Percentiles rank a stretch among this genome's conserved stretches.
phyloP scores from a whole-genome alignment of 2,329 filamentous ascomycete species.

The Fusarium buharicum region DNA sequence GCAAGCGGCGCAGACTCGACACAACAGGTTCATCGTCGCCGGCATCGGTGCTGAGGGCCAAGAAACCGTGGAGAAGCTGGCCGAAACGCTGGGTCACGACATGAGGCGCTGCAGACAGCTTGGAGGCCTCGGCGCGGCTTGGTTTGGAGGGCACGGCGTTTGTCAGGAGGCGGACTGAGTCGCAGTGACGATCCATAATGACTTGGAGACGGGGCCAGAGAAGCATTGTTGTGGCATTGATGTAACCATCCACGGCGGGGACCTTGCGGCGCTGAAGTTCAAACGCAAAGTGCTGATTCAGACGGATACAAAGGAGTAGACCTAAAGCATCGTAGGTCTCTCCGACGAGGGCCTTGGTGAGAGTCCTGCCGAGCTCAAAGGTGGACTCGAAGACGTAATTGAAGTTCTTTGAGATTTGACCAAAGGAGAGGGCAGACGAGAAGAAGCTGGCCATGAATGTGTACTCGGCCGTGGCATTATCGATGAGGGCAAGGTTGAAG shows the following conservation, averaged over 20 bases:
- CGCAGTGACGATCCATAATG: constrained; percentile 92
- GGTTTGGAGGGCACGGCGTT: constrained; percentile 62
- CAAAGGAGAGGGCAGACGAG: constrained; percentile 77
- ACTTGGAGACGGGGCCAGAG: constrained; percentile 96
- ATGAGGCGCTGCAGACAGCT: constrained; percentile 84
- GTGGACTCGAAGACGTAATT: constrained; percentile 89
- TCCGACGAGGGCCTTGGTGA: constrained; percentile 81
- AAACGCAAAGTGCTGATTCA: constrained; percentile 95
- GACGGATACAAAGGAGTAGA: constrained; percentile 86
- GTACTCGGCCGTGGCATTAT: constrained; percentile 95
- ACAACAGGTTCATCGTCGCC: constrained; percentile 94
- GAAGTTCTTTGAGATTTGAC: constrained; percentile 84
- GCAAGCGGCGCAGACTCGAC: constrained; percentile 79
- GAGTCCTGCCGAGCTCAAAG: constrained; percentile 80
- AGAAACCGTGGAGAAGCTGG: constrained; percentile 86
- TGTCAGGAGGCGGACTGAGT: constrained; percentile 76
- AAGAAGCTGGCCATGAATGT: constrained; percentile 94
- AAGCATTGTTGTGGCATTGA: constrained; percentile 95
- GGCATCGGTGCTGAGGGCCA: constrained; percentile 85
- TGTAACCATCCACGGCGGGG: constrained; percentile 87
- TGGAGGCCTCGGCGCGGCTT: constrained; percentile 62
- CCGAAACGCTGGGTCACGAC: constrained; percentile 95
- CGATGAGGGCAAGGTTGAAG: constrained; percentile 92
- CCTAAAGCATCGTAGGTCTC: constrained; percentile 86
- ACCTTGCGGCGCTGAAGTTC: constrained; percentile 92